Evolutionary conservation across 2,329 filamentous ascomycete genomes (phyloP).

Genomic region (Neonectria sp.): DNA sequence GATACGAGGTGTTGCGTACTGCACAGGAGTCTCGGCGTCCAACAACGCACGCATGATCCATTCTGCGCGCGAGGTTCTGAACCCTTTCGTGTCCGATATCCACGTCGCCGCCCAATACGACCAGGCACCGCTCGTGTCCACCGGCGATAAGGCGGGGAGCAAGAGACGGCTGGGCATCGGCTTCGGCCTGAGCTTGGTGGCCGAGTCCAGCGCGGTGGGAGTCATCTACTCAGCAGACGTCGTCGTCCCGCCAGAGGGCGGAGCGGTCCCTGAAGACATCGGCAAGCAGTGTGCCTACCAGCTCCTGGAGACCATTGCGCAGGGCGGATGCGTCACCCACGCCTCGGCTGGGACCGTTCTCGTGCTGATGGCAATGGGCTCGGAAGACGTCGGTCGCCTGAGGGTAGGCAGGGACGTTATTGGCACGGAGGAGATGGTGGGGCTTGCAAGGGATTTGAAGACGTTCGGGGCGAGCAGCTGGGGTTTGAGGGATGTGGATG

Average conservation of each 20-base stretch:
- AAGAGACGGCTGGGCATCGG: slow-evolving; percentile 85
- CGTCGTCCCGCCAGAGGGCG: slow-evolving; percentile 81
- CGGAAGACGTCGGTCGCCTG: slow-evolving; percentile 92
- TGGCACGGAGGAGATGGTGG: slow-evolving; percentile 84
- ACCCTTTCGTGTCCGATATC: slow-evolving; percentile 88
- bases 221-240: slow-evolving; percentile 92
- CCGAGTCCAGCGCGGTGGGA: slow-evolving; percentile 87
- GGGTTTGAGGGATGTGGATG: slow-evolving; percentile 84
- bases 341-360: slow-evolving; percentile 82
- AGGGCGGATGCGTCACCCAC: slow-evolving; percentile 85
- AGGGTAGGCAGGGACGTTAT: slow-evolving; percentile 86
- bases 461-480: slow-evolving; percentile 93
- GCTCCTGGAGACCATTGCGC: slow-evolving; percentile 84
- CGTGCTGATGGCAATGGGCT: slow-evolving; percentile 97
- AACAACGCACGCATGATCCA: slow-evolving; percentile 98
- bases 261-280: slow-evolving; percentile 89
- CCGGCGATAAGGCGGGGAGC: slow-evolving; percentile 68
- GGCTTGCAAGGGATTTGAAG: slow-evolving; percentile 86
- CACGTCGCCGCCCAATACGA: slow-evolving; percentile 90
- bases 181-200: slow-evolving; percentile 91
- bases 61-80: slow-evolving; percentile 87
- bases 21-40: slow-evolving; percentile 89
- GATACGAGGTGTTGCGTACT: slow-evolving; percentile 94
- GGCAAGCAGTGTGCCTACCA: slow-evolving; percentile 92
- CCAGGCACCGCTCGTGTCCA: slow-evolving; percentile 70